Percentiles rank a stretch among this genome's conserved stretches.
These are phyloP conservation scores for Sporothrix mexicana DNA, from an alignment of 2,329 filamentous ascomycete species.

Conservation along the genomic window DNA sequence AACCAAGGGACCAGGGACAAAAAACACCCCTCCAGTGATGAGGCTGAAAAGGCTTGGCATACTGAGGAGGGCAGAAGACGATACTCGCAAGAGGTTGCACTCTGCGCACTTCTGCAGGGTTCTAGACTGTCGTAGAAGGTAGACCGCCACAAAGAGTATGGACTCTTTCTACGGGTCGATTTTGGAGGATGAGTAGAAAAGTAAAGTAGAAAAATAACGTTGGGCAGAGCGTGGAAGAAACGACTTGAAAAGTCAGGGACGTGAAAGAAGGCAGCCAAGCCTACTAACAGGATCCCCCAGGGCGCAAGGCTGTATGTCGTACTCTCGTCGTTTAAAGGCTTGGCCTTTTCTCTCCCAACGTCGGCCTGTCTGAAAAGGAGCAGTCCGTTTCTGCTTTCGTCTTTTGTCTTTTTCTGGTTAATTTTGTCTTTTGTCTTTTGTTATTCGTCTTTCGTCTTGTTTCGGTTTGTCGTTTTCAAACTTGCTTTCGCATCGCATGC, in stretches of 20 bases:
- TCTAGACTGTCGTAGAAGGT: conserved; percentile 20
- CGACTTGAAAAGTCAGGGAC: neutral
- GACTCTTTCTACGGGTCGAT: too few relatives aligned
- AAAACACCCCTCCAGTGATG: neutral
- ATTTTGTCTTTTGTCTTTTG: too few relatives aligned
- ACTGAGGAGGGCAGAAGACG: neutral
- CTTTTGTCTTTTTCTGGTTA: neutral
- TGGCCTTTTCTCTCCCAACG: neutral
- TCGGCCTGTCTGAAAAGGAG: neutral
- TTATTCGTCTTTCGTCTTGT: too few relatives aligned
- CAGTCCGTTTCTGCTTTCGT: too few relatives aligned
- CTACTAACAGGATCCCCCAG: too few relatives aligned
- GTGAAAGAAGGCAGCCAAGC: neutral
- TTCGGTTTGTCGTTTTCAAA: neutral
- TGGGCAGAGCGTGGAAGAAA: neutral
- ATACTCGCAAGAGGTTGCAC: neutral
- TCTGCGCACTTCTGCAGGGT: conserved; percentile 1
- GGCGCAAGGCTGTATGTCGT: neutral
- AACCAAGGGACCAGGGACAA: neutral
- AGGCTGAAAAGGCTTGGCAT: conserved; percentile 28
- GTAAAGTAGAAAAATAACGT: neutral
- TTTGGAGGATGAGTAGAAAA: too few relatives aligned
- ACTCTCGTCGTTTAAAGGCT: conserved; percentile 13
- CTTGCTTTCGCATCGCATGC: neutral
- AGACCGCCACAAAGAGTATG: neutral